Base-by-base conservation (phyloP, 257 asterid species). In the Perilla frutescens region DNA sequence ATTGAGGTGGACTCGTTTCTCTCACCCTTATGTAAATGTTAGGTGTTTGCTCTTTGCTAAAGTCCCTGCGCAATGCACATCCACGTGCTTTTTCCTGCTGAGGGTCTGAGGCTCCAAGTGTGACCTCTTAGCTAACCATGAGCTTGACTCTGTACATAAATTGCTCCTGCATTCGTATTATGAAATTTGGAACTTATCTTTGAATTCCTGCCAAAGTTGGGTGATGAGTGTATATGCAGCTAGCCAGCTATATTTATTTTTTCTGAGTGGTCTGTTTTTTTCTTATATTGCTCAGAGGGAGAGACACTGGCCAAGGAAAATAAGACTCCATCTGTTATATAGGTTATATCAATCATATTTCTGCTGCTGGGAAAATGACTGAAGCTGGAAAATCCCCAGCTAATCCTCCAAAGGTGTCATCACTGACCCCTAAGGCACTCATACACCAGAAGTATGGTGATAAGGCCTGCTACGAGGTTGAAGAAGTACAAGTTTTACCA, bases 361-460 rank as follows among this genome's bases (percentile, higher is more conserved):
- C 68, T 37, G 44, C 51, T 34, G 50, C 60, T 50, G 85, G 68
- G 6, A 70, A 79, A 76, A 68, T 72, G 73, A 82, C 75, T 82
- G 92, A 79, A 76, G 72, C 77, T n/a, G 86, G 81, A 76, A 80
- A 26, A 32, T 6, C 70, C 39, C 59, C 77, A 36, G 80, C 80
- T 50, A 66, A 62, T 66, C 81, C 83, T 62, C 57, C 80, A 11
- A 91, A 87, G 82, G 88, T 86, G 86, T 26, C 81, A 66, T 8
- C 87, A 62, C 40, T 83, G 82, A 84, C 98, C 2, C 94, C 98
- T n/a, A 93, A 93, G 83, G 90, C 97, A 15, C 77, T 93, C 49
- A 91, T 93, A 81, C 68, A 85, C 87, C 96, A 91, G 71, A 89
- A 66, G 73, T 93, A 83, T 75, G 97, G 96, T 64, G 77, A 62